These are phyloP conservation scores for Abelmoschus esculentus DNA, from an alignment of 345 rosid species.

Conservation along the genomic window DNA sequence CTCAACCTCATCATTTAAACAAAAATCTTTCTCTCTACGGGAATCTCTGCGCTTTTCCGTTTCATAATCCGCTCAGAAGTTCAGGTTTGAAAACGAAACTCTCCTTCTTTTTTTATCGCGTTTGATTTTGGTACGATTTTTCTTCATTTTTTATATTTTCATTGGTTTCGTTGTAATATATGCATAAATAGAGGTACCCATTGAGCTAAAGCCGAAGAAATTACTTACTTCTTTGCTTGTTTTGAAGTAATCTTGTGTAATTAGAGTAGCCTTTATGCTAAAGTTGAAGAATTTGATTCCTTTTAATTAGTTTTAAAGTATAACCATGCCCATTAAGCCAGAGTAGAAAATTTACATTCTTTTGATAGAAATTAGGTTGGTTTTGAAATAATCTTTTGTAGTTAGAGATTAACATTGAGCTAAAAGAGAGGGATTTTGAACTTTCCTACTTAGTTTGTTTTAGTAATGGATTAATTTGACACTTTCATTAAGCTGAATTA, in stretches of 20 bases:
- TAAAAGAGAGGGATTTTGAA: slow-evolving; percentile 1
- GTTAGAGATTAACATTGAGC: slow-evolving; percentile 13
- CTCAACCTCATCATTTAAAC: slow-evolving; percentile 22
- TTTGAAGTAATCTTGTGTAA: slow-evolving; percentile 2
- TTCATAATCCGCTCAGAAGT: slow-evolving; percentile 21
- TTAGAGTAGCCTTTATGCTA: neutral
- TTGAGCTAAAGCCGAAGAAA: neutral
- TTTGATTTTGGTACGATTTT: neutral
- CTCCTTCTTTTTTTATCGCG: neutral
- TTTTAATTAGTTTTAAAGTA: neutral
- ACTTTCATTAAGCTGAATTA: neutral
- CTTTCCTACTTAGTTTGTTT: neutral
- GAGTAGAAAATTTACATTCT: neutral
- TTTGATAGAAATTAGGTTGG: neutral
- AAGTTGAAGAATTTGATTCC: neutral
- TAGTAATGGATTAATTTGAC: neutral
- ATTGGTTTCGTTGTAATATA: neutral
- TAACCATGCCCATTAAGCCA: neutral
- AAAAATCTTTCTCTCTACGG: slow-evolving; percentile 20
- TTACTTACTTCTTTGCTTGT: neutral
- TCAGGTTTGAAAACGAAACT: slow-evolving; percentile 32
- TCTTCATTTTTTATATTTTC: neutral
- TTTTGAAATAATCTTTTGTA: neutral
- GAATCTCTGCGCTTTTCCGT: slow-evolving; percentile 3
- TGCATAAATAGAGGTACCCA: slow-evolving; percentile 1